phyloP scores from a whole-genome alignment of 345 rosid genomes.

The Clarkia xantiana region DNA sequence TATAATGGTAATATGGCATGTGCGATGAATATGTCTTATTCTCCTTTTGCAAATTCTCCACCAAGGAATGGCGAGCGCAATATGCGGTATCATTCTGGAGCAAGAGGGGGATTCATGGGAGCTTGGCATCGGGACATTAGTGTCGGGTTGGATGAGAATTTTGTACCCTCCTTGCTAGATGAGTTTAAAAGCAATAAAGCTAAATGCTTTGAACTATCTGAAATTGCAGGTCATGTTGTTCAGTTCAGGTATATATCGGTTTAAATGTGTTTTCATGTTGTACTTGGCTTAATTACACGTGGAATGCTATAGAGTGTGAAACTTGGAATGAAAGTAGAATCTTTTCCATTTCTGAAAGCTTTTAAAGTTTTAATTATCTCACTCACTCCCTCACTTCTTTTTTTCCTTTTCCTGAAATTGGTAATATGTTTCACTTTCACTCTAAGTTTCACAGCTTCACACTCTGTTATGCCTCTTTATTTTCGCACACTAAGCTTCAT shows the following conservation, averaged over 20 bases:
- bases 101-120: constrained; percentile 42
- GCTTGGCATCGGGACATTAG: constrained; percentile 42
- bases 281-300: background rate
- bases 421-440: background rate
- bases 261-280: background rate
- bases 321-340: too few species aligned
- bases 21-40: constrained; percentile 42
- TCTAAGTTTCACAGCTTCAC: background rate
- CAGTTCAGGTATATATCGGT: constrained; percentile 42
- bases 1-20: constrained; percentile 34
- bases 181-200: constrained; percentile 61
- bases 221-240: constrained; percentile 59
- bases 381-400: too few species aligned
- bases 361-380: too few species aligned
- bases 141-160: constrained; percentile 33
- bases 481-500: background rate
- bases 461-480: background rate
- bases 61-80: constrained; percentile 37
- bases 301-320: too few species aligned
- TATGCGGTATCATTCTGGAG: constrained; percentile 34
- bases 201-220: constrained; percentile 57
- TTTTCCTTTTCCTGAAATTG: background rate
- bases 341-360: too few species aligned
- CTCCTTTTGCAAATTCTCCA: constrained; percentile 35
- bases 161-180: constrained; percentile 44